Evolutionary conservation across 805 yeast species (phyloP).

Genomic region (Myxozyma neglecta): DNA sequence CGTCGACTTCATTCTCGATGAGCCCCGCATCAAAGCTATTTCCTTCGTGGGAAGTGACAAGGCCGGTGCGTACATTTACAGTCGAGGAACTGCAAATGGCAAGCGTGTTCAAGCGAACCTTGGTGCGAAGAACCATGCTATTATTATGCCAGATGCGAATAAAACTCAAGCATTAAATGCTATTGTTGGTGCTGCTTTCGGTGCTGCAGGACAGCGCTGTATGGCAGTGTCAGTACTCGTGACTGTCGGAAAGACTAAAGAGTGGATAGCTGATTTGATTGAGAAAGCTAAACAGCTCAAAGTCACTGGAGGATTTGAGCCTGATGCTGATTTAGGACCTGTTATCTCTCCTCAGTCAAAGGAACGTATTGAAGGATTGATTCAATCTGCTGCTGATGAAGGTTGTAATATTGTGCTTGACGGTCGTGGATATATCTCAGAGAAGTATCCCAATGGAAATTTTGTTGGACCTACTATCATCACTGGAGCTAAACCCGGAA

Average conservation of each 20-base stretch:
- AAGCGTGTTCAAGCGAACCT: conserved; percentile 76
- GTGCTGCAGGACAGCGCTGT: conserved; percentile 85
- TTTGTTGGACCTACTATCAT: conserved; percentile 72
- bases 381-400: conserved; percentile 56
- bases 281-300: conserved; percentile 56
- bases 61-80: conserved; percentile 73
- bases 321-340: conserved; percentile 67
- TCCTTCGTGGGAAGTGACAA: conserved; percentile 79
- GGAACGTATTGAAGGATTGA: conserved; percentile 55
- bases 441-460: conserved; percentile 60
- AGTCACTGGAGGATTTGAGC: conserved; percentile 67
- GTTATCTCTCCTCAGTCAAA: conserved; percentile 63
- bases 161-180: conserved; percentile 62
- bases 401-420: conserved; percentile 67
- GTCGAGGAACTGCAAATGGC: conserved; percentile 63
- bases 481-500: conserved; percentile 61
- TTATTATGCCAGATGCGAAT: conserved; percentile 72
- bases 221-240: conserved; percentile 75
- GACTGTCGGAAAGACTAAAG: conserved; percentile 64
- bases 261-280: conserved; percentile 63
- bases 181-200: conserved; percentile 73
- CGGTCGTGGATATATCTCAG: conserved; percentile 55
- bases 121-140: conserved; percentile 78
- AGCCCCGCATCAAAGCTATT: conserved; percentile 71
- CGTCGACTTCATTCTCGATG: conserved; percentile 67